A percentile compares a stretch with the other conserved stretches of the same genome.
Evolutionary conservation across 2,329 filamentous ascomycete species (phyloP).

Genomic region (Epichloe coenophiala): DNA sequence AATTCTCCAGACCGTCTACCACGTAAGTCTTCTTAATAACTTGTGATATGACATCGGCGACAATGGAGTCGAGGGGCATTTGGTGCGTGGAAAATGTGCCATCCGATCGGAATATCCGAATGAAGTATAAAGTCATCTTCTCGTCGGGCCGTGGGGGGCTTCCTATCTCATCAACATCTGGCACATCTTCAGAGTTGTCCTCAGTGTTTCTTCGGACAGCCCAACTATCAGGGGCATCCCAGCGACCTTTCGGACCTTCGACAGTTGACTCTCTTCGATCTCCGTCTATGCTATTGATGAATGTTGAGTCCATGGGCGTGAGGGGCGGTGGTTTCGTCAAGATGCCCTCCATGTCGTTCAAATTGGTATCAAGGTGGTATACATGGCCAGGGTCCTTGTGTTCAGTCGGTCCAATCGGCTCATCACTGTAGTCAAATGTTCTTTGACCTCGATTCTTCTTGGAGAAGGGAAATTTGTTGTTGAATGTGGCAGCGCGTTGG

Average conservation of each 20-base stretch:
- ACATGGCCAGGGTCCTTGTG: slow-evolving; percentile 45
- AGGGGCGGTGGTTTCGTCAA: slow-evolving; percentile 56
- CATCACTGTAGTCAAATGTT: slow-evolving; percentile 39
- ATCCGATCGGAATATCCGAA: slow-evolving; percentile 88
- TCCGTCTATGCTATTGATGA: slow-evolving; percentile 30
- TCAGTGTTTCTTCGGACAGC: slow-evolving; percentile 66
- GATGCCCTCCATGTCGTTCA: slow-evolving; percentile 86
- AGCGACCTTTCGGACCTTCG: slow-evolving; percentile 42
- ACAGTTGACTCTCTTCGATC: slow-evolving; percentile 24
- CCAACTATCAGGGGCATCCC: slow-evolving; percentile 96
- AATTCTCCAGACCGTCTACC: slow-evolving; percentile 81
- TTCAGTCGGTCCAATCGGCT: slow-evolving; percentile 46
- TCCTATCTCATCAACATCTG: slow-evolving; percentile 55
- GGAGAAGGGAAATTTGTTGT: slow-evolving; percentile 49
- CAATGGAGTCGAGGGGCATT: slow-evolving; percentile 69
- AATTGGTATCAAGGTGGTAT: slow-evolving; percentile 74
- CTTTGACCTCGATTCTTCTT: slow-evolving; percentile 39
- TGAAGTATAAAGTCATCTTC: slow-evolving; percentile 68
- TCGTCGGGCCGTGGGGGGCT: slow-evolving; percentile 59
- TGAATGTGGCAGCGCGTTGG: slow-evolving; percentile 38
- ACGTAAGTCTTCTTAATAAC: slow-evolving; percentile 90
- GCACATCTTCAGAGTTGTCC: slow-evolving; percentile 41
- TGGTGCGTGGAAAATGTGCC: slow-evolving; percentile 90
- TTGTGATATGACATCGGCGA: slow-evolving; percentile 75
- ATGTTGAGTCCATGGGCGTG: slow-evolving; percentile 53